phyloP scores from a whole-genome alignment of 805 yeast species.

The Alloascoidea hylecoeti region DNA sequence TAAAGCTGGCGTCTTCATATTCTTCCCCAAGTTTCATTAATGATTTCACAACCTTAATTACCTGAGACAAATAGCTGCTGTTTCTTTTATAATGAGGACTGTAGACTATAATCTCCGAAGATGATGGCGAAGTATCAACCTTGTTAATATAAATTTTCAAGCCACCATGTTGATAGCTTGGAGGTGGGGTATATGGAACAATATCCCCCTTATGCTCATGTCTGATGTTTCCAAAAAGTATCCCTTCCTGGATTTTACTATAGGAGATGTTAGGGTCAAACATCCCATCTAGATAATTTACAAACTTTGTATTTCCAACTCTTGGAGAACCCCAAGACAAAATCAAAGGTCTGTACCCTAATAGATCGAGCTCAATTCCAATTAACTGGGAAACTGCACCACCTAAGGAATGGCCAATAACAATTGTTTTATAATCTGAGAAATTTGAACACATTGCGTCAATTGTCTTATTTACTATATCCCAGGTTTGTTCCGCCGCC shows the following conservation, averaged over 20 bases:
- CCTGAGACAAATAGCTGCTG: too few relatives aligned
- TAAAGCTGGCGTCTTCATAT: too few relatives aligned
- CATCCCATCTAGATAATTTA: slow-evolving; percentile 6
- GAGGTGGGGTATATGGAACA: neutral
- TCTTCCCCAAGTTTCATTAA: too few relatives aligned
- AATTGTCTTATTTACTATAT: slow-evolving; percentile 13
- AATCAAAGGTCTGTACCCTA: slow-evolving; percentile 39
- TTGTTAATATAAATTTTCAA: neutral
- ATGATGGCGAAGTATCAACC: too few relatives aligned
- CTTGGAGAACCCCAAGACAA: slow-evolving; percentile 49
- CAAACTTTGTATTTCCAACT: slow-evolving; percentile 36
- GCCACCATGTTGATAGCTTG: neutral
- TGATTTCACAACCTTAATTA: too few relatives aligned
- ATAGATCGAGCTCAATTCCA: slow-evolving; percentile 41
- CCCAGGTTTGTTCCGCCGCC: slow-evolving; percentile 23
- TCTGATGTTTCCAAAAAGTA: neutral
- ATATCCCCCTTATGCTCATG: neutral
- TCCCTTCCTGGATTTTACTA: neutral
- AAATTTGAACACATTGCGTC: slow-evolving; percentile 15
- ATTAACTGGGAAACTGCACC: slow-evolving; percentile 50
- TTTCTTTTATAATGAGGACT: too few relatives aligned
- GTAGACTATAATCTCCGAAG: too few relatives aligned
- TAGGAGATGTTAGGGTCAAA: neutral
- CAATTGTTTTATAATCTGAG: slow-evolving; percentile 32
- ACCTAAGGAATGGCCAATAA: slow-evolving; percentile 62